Percentiles rank a stretch among this genome's conserved stretches.
These are phyloP conservation scores for Tetratostichococcus sp. DNA, from an alignment of 139 green algal genomes.

Conservation along the genomic window DNA sequence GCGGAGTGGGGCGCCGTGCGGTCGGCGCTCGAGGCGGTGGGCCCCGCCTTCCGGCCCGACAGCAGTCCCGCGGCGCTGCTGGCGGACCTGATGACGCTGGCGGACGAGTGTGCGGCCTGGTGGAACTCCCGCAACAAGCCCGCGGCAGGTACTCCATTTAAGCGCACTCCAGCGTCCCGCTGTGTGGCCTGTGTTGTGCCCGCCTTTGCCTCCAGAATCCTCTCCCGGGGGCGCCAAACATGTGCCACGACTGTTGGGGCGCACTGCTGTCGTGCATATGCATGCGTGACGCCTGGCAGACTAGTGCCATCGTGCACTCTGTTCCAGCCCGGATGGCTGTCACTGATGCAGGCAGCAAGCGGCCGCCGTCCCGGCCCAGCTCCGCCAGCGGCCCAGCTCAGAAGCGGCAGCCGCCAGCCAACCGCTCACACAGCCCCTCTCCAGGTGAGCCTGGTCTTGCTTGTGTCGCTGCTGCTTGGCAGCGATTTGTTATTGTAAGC, in stretches of 20 bases:
- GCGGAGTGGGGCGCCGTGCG: constrained; percentile 35
- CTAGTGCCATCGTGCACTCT: no score
- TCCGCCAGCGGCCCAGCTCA: background rate
- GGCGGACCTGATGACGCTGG: constrained; percentile 35
- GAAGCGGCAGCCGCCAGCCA: background rate
- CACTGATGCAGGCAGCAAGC: background rate
- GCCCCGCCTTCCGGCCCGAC: constrained; percentile 21
- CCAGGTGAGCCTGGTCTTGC: background rate
- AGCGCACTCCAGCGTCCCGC: no score
- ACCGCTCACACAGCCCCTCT: constrained; percentile 9
- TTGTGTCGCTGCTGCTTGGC: background rate
- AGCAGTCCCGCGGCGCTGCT: constrained; percentile 18
- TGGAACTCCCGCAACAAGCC: constrained; percentile 47
- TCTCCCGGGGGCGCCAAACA: no score
- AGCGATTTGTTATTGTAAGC: no score
- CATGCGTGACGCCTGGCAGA: no score
- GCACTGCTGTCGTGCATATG: no score
- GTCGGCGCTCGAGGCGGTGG: constrained; percentile 17
- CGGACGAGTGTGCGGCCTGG: constrained; percentile 41
- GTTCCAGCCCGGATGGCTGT: no score
- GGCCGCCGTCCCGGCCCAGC: background rate
- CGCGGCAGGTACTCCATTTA: no score
- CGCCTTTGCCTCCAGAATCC: no score
- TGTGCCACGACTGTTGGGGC: no score
- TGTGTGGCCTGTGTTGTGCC: no score